Percentiles rank a stretch among this genome's conserved stretches.
Evolutionary conservation across 805 yeast species (phyloP).

Genomic region (Lachancea quebecensis): DNA sequence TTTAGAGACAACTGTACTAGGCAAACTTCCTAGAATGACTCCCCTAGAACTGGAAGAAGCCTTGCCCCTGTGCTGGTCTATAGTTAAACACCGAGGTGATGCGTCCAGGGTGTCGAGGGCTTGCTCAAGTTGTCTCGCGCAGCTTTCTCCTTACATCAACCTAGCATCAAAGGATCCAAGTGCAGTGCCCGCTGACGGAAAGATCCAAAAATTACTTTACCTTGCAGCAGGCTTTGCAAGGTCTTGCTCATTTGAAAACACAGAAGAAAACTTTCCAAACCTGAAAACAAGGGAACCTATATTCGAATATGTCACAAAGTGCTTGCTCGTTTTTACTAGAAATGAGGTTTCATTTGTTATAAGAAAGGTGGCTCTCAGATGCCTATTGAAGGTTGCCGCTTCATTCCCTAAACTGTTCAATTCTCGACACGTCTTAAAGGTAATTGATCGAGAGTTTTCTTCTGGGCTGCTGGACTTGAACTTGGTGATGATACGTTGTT

Average conservation of each 20-base stretch:
- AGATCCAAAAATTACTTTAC: constrained; percentile 49
- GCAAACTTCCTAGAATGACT: constrained; percentile 52
- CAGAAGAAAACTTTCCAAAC: constrained; percentile 36
- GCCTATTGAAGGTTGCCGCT: constrained; percentile 52
- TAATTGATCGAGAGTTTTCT: constrained; percentile 46
- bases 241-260: constrained; percentile 52
- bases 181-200: constrained; percentile 33
- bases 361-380: constrained; percentile 48
- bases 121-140: constrained; percentile 50
- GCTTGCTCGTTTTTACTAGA: constrained; percentile 49
- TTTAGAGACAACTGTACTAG: constrained; percentile 47
- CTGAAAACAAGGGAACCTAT: constrained; percentile 48
- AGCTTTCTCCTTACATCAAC: constrained; percentile 42
- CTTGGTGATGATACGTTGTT: constrained; percentile 47
- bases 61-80: constrained; percentile 58
- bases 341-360: constrained; percentile 30
- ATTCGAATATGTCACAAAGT: constrained; percentile 50
- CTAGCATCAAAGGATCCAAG: constrained; percentile 22
- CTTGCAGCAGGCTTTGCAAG: constrained; percentile 68
- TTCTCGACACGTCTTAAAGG: constrained; percentile 43
- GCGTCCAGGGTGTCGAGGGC: constrained; percentile 51
- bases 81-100: constrained; percentile 43
- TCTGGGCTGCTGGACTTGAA: constrained; percentile 36
- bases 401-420: constrained; percentile 61
- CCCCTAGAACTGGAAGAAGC: constrained; percentile 64